Evolutionary conservation across 2,329 filamentous ascomycete species (phyloP).

Genomic region (Shiraia bambusicola): DNA sequence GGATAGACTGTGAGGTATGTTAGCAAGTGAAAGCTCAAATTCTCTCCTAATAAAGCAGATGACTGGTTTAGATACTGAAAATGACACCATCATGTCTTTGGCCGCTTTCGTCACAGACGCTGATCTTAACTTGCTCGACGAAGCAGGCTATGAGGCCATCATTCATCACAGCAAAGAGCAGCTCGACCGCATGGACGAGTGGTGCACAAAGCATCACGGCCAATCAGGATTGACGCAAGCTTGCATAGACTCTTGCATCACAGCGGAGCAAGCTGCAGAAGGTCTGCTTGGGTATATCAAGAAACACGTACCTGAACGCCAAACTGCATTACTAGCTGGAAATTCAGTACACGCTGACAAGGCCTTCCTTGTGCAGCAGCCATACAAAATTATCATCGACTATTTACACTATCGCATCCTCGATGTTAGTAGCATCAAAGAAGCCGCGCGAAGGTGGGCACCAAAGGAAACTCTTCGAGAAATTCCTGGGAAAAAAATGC

Average conservation of each 20-base stretch:
- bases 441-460: conserved; percentile 82
- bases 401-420: conserved; percentile 88
- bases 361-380: conserved; percentile 72
- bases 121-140: conserved; percentile 73
- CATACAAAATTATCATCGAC: conserved; percentile 71
- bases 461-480: conserved; percentile 59
- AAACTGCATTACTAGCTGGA: conserved; percentile 76
- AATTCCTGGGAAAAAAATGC: conserved; percentile 70
- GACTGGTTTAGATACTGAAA: conserved; percentile 79
- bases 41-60: conserved; percentile 61
- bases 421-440: conserved; percentile 90
- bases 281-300: conserved; percentile 77
- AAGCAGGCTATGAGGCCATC: conserved; percentile 74
- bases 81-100: conserved; percentile 85
- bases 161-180: conserved; percentile 71
- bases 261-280: conserved; percentile 69
- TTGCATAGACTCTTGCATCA: conserved; percentile 72
- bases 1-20: conserved; percentile 76
- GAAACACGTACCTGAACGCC: conserved; percentile 65
- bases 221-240: conserved; percentile 77
- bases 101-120: conserved; percentile 88
- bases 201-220: conserved; percentile 82
- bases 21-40: not conserved
- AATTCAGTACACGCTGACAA: conserved; percentile 92
- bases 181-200: conserved; percentile 80